Percentiles rank a stretch among this genome's conserved stretches.
Evolutionary conservation across 805 yeast species (phyloP).

Genomic region (Candida germanica): DNA sequence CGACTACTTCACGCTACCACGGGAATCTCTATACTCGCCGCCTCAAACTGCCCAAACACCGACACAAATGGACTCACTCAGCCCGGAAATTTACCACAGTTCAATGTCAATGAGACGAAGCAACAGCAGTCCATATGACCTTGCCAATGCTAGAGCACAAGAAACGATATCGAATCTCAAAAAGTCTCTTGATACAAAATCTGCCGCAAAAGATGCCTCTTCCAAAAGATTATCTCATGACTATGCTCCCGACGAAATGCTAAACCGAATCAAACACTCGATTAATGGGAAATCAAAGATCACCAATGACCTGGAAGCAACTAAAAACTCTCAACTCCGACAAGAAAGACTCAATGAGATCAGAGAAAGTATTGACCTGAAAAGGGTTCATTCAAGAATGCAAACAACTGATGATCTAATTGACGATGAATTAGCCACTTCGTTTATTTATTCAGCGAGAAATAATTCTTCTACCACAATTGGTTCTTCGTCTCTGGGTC

Average conservation of each 20-base stretch:
- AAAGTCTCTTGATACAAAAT: conserved; percentile 7
- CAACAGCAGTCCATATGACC: too few species aligned
- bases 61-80: too few species aligned
- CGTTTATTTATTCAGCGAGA: not conserved
- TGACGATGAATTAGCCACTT: not conserved
- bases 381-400: conserved; percentile 20
- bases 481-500: conserved; percentile 9
- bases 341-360: conserved; percentile 22
- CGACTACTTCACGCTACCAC: conserved; percentile 6
- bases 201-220: conserved; percentile 8
- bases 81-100: too few species aligned
- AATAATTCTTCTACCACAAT: conserved; percentile 9
- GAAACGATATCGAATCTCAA: conserved; percentile 13
- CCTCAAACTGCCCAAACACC: conserved; percentile 1
- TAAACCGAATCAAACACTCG: conserved; percentile 22
- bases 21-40: conserved; percentile 2
- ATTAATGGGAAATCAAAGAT: conserved; percentile 19
- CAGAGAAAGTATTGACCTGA: conserved; percentile 36
- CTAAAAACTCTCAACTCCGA: conserved; percentile 17
- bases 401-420: conserved; percentile 7
- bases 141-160: conserved; percentile 11
- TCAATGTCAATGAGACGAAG: too few species aligned
- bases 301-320: conserved; percentile 20
- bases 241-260: conserved; percentile 22
- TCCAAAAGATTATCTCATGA: conserved; percentile 9